These are phyloP conservation scores for Metarhizium guizhouense DNA, from an alignment of 2,329 filamentous ascomycete species.

Conservation along the genomic window DNA sequence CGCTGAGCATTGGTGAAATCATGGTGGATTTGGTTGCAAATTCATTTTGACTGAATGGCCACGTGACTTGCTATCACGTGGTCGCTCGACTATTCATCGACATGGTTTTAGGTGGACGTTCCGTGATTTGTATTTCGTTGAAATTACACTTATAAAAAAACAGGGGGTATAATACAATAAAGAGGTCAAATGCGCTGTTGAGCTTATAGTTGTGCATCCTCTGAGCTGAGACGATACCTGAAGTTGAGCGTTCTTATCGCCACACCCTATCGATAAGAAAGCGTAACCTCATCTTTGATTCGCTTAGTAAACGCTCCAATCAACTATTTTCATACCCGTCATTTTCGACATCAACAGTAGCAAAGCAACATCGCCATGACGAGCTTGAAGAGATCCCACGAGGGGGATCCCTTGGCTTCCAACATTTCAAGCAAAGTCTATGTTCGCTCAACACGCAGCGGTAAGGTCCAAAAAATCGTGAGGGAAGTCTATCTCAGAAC, in stretches of 20 bases:
- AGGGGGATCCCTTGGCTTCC: conserved; percentile 45
- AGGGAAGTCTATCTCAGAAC: conserved; percentile 91
- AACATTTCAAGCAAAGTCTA: conserved; percentile 95
- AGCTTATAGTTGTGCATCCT: not conserved
- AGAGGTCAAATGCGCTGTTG: not conserved
- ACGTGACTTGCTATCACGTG: not conserved
- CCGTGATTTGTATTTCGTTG: no score
- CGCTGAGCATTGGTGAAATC: no score
- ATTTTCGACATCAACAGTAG: conserved; percentile 4
- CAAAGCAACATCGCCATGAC: conserved; percentile 38
- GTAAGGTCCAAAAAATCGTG: conserved; percentile 98
- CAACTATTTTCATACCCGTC: conserved; percentile 7
- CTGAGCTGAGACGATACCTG: not conserved
- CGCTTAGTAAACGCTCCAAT: conserved; percentile 9
- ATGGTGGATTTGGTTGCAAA: no score
- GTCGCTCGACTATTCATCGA: not conserved
- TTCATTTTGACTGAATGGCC: not conserved
- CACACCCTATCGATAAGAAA: conserved; percentile 22
- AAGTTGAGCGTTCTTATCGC: not conserved
- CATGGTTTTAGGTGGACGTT: not conserved
- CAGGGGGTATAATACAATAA: not conserved
- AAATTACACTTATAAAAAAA: not conserved
- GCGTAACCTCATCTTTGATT: conserved; percentile 16
- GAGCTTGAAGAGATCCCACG: conserved; percentile 52
- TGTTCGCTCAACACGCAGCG: conserved; percentile 86